Percentiles rank a stretch among this genome's conserved stretches.
Evolutionary conservation across 148 eudicot genomes (phyloP).

Genomic region (Silene conica): DNA sequence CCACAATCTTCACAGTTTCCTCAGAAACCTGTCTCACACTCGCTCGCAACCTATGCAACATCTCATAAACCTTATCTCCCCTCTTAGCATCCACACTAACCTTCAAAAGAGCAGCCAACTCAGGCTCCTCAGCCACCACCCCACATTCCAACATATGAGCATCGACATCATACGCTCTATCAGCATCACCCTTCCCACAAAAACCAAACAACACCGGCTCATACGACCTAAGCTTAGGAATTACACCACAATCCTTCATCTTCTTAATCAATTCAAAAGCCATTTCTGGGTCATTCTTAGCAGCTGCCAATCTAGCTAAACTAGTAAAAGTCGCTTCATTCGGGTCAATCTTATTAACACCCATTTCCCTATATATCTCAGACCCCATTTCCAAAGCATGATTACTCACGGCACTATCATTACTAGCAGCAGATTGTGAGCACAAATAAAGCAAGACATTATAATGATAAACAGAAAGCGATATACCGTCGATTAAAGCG

Average conservation of each 20-base stretch:
- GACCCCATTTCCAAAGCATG: slow-evolving; percentile 61
- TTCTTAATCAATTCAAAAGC: slow-evolving; percentile 73
- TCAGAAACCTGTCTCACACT: slow-evolving; percentile 75
- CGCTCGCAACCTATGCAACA: slow-evolving; percentile 66
- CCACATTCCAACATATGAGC: slow-evolving; percentile 68
- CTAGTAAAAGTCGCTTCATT: slow-evolving; percentile 95
- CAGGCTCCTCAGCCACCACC: slow-evolving; percentile 68
- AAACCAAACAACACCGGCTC: slow-evolving; percentile 86
- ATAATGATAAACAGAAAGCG: slow-evolving; percentile 46
- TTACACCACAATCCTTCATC: slow-evolving; percentile 55
- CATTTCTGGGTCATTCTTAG: slow-evolving; percentile 69
- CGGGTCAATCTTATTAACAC: slow-evolving; percentile 49
- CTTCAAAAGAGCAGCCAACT: slow-evolving; percentile 63
- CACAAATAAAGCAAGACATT: slow-evolving; percentile 77
- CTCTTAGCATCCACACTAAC: slow-evolving; percentile 50
- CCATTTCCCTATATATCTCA: slow-evolving; percentile 72
- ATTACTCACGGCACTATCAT: neutral
- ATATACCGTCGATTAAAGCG: slow-evolving; percentile 38
- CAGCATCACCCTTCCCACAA: slow-evolving; percentile 57
- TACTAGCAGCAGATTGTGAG: slow-evolving; percentile 22
- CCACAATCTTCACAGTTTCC: slow-evolving; percentile 55
- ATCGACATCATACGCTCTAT: slow-evolving; percentile 68
- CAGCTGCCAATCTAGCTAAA: slow-evolving; percentile 74
- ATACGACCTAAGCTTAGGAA: slow-evolving; percentile 72
- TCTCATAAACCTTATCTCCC: slow-evolving; percentile 67